Percentiles rank a stretch among this genome's conserved stretches.
phyloP scores from a whole-genome alignment of 2,329 filamentous ascomycete genomes.

The Dactylellina cionopaga region DNA sequence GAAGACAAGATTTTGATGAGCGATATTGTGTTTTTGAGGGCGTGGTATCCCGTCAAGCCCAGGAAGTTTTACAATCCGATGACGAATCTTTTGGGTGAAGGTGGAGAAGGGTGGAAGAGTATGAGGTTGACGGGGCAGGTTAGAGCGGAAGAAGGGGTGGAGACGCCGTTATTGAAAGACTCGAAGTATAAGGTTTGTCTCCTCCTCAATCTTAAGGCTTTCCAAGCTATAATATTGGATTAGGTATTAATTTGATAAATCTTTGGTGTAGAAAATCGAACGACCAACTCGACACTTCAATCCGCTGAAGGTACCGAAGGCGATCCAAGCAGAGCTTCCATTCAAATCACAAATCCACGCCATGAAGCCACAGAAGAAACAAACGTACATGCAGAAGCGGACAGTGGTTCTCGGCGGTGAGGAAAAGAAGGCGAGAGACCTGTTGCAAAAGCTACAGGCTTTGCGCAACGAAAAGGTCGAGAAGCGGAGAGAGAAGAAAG shows the following conservation, averaged over 20 bases:
- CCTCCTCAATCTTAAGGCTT: neutral
- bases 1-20: slow-evolving; percentile 98
- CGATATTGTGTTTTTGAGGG: slow-evolving; percentile 94
- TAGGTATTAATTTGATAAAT: slow-evolving; percentile 6
- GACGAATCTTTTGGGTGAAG: slow-evolving; percentile 76
- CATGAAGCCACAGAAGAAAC: slow-evolving; percentile 79
- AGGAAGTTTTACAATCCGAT: slow-evolving; percentile 97
- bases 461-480: slow-evolving; percentile 89
- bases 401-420: slow-evolving; percentile 82
- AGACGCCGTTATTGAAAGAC: slow-evolving; percentile 83
- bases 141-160: slow-evolving; percentile 76
- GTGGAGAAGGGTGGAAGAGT: slow-evolving; percentile 74
- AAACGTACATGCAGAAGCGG: slow-evolving; percentile 94
- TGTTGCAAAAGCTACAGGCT: slow-evolving; percentile 93
- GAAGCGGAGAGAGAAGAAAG: slow-evolving; percentile 84
- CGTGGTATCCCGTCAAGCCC: slow-evolving; percentile 96
- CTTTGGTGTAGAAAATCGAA: slow-evolving; percentile 63
- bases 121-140: slow-evolving; percentile 97
- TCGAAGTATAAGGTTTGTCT: slow-evolving; percentile 75
- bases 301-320: slow-evolving; percentile 77
- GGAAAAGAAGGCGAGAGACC: slow-evolving; percentile 85
- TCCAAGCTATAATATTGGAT: neutral
- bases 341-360: slow-evolving; percentile 90
- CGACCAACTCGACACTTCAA: slow-evolving; percentile 79
- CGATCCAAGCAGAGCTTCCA: slow-evolving; percentile 83